phyloP scores from a whole-genome alignment of 2,329 filamentous ascomycete species.

The Pseudodiploospora longispora region DNA sequence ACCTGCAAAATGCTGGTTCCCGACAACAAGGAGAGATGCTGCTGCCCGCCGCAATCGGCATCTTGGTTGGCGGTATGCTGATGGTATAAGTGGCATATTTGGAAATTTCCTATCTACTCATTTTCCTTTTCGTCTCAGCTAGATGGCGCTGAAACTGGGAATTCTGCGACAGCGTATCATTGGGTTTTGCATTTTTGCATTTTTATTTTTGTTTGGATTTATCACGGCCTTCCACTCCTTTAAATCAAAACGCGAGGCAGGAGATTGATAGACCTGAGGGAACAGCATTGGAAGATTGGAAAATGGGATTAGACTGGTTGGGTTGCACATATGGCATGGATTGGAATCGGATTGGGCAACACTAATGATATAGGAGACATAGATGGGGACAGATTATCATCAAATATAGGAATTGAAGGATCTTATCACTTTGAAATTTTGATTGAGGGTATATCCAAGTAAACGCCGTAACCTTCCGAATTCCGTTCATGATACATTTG shows the following conservation, averaged over 20 bases:
- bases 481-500: conserved; percentile 10
- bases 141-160: background rate
- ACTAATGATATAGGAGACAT: conserved; percentile 2
- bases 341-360: background rate
- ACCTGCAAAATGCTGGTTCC: conserved; percentile 29
- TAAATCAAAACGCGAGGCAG: conserved; percentile 1
- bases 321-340: background rate
- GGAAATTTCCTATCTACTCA: background rate
- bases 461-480: conserved; percentile 14
- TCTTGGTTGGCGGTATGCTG: conserved; percentile 20
- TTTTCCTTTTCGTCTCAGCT: background rate
- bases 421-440: background rate
- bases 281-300: conserved; percentile 1
- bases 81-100: conserved; percentile 15
- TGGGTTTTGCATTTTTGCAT: background rate
- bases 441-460: conserved; percentile 15
- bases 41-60: conserved; percentile 19
- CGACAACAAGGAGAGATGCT: conserved; percentile 14
- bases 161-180: conserved; percentile 4
- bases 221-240: conserved; percentile 6
- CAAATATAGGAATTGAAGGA: background rate
- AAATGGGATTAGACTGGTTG: conserved; percentile 7
- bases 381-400: conserved; percentile 1
- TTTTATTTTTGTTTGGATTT: conserved; percentile 1
- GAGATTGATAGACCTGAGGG: conserved; percentile 6